Conservation (phyloP, 495 filamentous ascomycete genomes). For the Penicillium odoratum region DNA sequence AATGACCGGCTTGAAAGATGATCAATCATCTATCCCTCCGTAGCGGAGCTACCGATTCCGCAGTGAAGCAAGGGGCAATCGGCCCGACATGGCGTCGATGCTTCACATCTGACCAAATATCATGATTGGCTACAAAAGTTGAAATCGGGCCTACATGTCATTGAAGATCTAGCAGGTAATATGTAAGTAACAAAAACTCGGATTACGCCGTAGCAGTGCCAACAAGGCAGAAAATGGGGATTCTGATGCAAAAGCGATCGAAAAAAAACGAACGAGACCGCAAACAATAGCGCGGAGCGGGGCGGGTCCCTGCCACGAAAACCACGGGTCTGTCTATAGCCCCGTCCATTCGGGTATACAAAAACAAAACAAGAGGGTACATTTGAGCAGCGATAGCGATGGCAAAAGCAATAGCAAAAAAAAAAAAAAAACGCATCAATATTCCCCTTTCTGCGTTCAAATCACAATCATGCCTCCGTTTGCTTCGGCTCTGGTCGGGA, state of each 20-base stretch:
- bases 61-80: background rate
- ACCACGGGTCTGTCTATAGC: background rate
- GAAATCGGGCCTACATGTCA: background rate
- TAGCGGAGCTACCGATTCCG: background rate
- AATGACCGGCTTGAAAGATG: background rate
- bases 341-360: slow-evolving; percentile 6
- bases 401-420: background rate
- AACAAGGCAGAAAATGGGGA: slow-evolving; percentile 9
- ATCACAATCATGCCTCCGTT: slow-evolving; percentile 1
- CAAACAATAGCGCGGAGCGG: background rate
- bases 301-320: background rate
- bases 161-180: background rate
- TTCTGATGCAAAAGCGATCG: slow-evolving; percentile 11
- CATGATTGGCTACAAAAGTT: background rate
- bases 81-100: background rate
- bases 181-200: background rate
- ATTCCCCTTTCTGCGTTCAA: background rate
- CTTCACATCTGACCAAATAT: background rate
- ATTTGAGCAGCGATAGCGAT: background rate
- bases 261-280: slow-evolving; percentile 3
- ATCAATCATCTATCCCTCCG: background rate
- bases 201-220: slow-evolving; percentile 21
- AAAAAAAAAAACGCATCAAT: background rate
- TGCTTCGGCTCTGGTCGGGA: slow-evolving; percentile 6
- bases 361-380: background rate